Evolutionary conservation across 495 filamentous ascomycete genomes (phyloP), one percentile per base, ranked within the genome.

Genomic region (Penicillium longicatenatum): DNA sequence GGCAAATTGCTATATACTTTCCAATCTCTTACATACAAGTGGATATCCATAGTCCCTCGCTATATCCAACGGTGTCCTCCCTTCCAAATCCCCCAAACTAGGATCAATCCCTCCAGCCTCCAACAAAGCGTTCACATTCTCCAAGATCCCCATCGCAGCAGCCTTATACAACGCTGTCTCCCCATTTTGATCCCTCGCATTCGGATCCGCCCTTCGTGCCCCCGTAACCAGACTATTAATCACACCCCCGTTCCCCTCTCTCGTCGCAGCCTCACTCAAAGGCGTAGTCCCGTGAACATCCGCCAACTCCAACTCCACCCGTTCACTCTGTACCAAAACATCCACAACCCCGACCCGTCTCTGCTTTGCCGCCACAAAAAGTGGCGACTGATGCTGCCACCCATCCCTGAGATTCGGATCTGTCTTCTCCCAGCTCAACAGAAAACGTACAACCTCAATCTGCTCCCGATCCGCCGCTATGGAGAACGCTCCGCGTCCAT

Each of bases 101-200:
- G 22, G 24, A 22, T 46, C 39, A 35, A 54, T 54, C 3, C 52
- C 52, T 2, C 30, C 66, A 10, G 55, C 57, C 10, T 57, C 42
- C 2, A 70, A 59, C 4, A 70, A 50, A 11, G 55, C 31, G 17
- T 59, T 33, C 0, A 67, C 57, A 26, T 62, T 48, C n/a, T 64
- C 61, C 21, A 54, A 22, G 44, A 63, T 16, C 4, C 66, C 68
- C 35, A 49, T 33, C 7, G 55, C 48, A 1, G 61, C 66, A 31
- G 68, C 68, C 31, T 35, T 50, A 31, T 58, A 58, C 35, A 70
- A 43, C 11, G 65, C 63, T 6, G 68, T 69, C 30, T 55, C 55
- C 3, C 57, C 54, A 20, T 64, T 55, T n/a, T 57, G 35, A 37
- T 70, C 57, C 5, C 41, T 54, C 3, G 59, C 60, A 52, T 68